phyloP scores from a whole-genome alignment of 768 basidiomycete genomes.

The Pleurotus eryngii region DNA sequence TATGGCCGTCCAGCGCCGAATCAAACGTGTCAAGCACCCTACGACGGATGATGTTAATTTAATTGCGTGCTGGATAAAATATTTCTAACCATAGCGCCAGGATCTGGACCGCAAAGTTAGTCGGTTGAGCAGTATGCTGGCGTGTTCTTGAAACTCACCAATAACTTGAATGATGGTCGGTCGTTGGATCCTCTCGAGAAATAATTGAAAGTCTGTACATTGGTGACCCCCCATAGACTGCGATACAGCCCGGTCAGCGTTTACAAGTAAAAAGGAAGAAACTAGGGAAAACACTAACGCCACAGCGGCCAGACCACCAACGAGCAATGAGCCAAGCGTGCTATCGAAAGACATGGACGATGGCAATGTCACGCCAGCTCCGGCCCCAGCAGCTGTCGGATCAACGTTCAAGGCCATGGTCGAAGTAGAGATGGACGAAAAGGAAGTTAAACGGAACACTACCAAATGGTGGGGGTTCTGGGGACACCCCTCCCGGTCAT shows the following conservation, averaged over 20 bases:
- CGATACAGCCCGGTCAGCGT: not conserved
- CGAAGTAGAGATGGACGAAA: not conserved
- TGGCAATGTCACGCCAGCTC: slow-evolving; percentile 10
- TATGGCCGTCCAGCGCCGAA: slow-evolving; percentile 47
- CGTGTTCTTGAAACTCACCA: slow-evolving; percentile 25
- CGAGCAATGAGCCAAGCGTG: slow-evolving; percentile 51
- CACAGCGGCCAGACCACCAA: slow-evolving; percentile 51
- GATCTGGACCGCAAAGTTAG: slow-evolving; percentile 20
- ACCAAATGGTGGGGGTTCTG: not conserved
- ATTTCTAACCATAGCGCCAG: slow-evolving; percentile 30
- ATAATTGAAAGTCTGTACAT: slow-evolving; percentile 51
- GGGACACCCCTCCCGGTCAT: not conserved
- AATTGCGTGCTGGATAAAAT: no score
- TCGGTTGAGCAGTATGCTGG: not conserved
- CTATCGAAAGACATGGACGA: slow-evolving; percentile 32
- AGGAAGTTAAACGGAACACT: not conserved
- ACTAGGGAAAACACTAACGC: slow-evolving; percentile 34
- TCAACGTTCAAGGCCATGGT: not conserved
- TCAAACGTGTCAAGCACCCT: slow-evolving; percentile 59
- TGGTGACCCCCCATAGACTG: slow-evolving; percentile 61
- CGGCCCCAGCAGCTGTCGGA: not conserved
- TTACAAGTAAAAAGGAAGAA: not conserved
- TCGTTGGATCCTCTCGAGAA: slow-evolving; percentile 37
- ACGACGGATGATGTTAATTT: not conserved
- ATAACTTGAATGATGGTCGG: slow-evolving; percentile 27